phyloP scores from a whole-genome alignment of 306 rosid species.

The Prunus fruticosa region DNA sequence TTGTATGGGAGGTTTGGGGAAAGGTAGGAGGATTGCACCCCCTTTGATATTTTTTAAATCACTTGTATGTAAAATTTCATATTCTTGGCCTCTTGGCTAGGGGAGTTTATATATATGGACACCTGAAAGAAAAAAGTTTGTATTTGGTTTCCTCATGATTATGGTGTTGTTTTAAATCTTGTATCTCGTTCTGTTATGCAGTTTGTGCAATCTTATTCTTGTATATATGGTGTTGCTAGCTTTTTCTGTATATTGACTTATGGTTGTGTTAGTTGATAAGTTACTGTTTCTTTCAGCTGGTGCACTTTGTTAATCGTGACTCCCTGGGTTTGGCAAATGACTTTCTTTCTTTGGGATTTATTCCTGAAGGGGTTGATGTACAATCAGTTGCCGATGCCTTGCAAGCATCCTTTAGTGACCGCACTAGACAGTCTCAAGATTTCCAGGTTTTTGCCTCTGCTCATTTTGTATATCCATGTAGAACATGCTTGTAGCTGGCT shows the following conservation, averaged over 20 bases:
- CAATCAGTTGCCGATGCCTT: constrained; percentile 69
- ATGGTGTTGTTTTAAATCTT: too few species aligned
- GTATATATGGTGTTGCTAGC: constrained; percentile 8
- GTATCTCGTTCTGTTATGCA: not conserved
- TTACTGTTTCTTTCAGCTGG: constrained; percentile 73
- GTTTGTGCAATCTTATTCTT: constrained; percentile 1
- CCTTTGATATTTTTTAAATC: not conserved
- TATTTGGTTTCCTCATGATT: not conserved
- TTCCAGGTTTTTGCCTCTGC: constrained; percentile 67
- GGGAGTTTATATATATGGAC: not conserved
- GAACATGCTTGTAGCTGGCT: constrained; percentile 3
- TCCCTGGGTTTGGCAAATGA: constrained; percentile 97
- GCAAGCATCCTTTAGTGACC: constrained; percentile 57
- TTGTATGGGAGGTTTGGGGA: constrained; percentile 2
- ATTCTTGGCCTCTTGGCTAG: not conserved
- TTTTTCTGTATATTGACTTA: constrained; percentile 12
- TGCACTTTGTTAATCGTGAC: constrained; percentile 97
- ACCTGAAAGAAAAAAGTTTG: not conserved
- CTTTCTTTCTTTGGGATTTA: constrained; percentile 91
- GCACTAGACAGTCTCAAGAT: constrained; percentile 65
- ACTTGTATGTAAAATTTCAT: not conserved
- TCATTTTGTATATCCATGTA: not conserved
- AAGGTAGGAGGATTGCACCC: not conserved
- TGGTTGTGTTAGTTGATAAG: constrained; percentile 21
- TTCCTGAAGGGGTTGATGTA: constrained; percentile 80